phyloP scores from a whole-genome alignment of 2,329 filamentous ascomycete genomes.

The Colletotrichum sp. region DNA sequence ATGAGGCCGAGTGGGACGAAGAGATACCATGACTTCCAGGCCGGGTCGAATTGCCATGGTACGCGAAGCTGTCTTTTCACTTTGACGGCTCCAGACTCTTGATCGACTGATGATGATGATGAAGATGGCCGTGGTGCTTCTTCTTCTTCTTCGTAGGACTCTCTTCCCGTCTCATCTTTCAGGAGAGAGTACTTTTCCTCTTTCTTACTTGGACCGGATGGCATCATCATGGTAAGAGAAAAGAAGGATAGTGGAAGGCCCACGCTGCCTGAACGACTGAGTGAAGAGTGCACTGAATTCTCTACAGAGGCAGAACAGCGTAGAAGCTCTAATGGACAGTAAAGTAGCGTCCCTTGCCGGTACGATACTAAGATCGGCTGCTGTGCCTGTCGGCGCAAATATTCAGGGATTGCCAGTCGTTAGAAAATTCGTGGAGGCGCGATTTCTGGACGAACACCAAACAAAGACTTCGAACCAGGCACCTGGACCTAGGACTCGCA shows the following conservation, averaged over 20 bases:
- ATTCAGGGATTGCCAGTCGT: neutral
- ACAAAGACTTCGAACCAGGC: neutral
- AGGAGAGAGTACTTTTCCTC: slow-evolving; percentile 3
- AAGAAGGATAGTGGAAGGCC: neutral
- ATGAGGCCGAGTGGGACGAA: neutral
- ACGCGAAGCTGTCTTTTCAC: neutral
- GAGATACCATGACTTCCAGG: slow-evolving; percentile 10
- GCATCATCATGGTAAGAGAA: neutral
- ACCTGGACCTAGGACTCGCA: neutral
- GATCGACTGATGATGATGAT: neutral
- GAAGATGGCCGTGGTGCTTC: neutral
- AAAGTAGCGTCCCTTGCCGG: neutral
- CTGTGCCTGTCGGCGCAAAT: neutral
- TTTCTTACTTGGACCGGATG: neutral
- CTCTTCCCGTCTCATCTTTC: neutral
- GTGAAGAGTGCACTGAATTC: neutral
- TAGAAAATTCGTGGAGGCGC: neutral
- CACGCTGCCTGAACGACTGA: neutral
- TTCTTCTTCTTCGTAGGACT: neutral
- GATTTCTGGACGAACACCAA: neutral
- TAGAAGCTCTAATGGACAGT: neutral
- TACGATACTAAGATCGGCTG: neutral
- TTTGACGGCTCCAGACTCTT: neutral
- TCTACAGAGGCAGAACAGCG: neutral
- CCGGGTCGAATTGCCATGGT: neutral